phyloP scores from a whole-genome alignment of 208 protist species.

The Acanthamoeba healyi region DNA sequence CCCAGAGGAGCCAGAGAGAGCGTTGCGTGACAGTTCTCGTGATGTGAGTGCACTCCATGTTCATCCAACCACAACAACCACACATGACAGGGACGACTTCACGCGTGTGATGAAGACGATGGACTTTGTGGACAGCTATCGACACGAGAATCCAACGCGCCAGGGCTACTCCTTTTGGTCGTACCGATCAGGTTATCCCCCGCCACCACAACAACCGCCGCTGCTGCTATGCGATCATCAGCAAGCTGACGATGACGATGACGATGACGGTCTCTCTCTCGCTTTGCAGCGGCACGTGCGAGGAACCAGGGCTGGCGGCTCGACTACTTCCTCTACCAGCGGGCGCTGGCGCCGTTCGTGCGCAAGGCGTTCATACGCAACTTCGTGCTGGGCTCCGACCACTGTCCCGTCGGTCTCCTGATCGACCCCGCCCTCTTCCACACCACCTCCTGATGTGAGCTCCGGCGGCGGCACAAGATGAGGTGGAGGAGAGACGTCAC shows the following conservation, averaged over 20 bases:
- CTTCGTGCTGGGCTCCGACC: constrained; percentile 34
- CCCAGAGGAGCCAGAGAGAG: no score
- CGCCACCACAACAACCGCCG: no score
- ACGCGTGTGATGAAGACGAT: constrained; percentile 28
- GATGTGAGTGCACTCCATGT: neutral
- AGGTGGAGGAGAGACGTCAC: no score
- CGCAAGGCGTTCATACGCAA: constrained; percentile 34
- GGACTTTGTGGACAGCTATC: constrained; percentile 92
- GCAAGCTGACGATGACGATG: constrained; percentile 74
- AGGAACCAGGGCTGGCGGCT: constrained; percentile 93
- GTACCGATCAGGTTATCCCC: constrained; percentile 85
- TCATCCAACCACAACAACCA: constrained; percentile 56
- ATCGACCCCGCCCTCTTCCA: constrained; percentile 13
- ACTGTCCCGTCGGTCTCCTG: constrained; percentile 60
- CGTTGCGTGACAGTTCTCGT: constrained; percentile 89
- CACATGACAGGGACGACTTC: constrained; percentile 69
- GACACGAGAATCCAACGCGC: constrained; percentile 91
- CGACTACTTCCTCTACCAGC: constrained; percentile 95
- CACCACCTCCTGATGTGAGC: neutral
- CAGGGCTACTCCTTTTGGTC: constrained; percentile 93
- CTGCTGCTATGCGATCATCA: no score
- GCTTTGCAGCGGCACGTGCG: constrained; percentile 79
- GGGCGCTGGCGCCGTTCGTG: constrained; percentile 32
- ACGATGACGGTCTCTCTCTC: constrained; percentile 28
- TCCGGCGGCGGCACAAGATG: no score